Conservation (phyloP, 225 moss, liverwort and hornwort species). For the Lunularia cruciata region DNA sequence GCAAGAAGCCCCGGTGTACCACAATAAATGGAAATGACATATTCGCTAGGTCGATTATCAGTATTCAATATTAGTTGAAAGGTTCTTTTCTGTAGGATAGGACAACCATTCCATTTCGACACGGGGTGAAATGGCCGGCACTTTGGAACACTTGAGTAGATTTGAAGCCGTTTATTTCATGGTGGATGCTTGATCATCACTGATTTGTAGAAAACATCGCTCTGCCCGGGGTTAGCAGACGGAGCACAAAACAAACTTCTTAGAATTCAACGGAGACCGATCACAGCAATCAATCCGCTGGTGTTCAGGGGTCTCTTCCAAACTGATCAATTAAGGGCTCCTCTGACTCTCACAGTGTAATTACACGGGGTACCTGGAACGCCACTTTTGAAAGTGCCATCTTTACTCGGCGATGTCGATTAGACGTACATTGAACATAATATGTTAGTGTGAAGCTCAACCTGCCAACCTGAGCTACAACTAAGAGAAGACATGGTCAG, state of each 20-base stretch:
- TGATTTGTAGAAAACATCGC: neutral
- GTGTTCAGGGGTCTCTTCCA: neutral
- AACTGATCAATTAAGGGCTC: neutral
- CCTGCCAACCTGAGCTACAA: no score
- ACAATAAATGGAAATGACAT: slow-evolving; percentile 36
- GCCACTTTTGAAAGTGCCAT: neutral
- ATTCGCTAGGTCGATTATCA: neutral
- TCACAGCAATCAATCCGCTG: neutral
- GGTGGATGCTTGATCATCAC: neutral
- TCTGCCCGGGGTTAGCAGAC: neutral
- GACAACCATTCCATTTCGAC: slow-evolving; percentile 1
- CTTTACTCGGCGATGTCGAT: neutral
- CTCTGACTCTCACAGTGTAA: neutral
- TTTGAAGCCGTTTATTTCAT: neutral
- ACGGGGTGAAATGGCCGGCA: neutral
- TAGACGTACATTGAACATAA: neutral
- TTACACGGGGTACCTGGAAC: neutral
- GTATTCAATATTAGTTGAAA: neutral
- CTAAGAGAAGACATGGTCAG: no score
- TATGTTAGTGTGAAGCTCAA: neutral
- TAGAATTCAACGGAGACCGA: neutral
- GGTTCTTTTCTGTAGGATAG: neutral
- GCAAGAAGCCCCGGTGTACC: slow-evolving; percentile 35
- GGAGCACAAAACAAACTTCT: neutral
- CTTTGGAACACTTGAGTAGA: neutral